phyloP scores from a whole-genome alignment of 2,329 filamentous ascomycete species.

The Thielaviopsis punctulata region DNA sequence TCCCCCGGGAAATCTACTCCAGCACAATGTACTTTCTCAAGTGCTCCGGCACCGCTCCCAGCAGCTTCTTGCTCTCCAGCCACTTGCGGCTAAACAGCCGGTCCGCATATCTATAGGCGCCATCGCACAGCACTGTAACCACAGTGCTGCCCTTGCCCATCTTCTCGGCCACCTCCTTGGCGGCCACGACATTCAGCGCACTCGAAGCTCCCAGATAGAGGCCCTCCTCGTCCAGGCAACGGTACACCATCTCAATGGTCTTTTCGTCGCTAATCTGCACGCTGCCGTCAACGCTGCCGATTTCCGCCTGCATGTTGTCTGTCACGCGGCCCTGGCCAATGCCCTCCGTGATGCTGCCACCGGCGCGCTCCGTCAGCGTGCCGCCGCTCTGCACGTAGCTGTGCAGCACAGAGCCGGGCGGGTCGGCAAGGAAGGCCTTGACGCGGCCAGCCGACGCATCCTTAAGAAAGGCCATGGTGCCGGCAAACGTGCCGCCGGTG shows the following conservation, averaged over 20 bases:
- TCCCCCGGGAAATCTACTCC: conserved; percentile 31
- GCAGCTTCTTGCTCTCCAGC: conserved; percentile 70
- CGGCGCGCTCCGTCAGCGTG: conserved; percentile 61
- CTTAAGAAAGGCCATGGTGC: conserved; percentile 78
- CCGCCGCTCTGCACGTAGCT: conserved; percentile 79
- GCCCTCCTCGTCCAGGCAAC: conserved; percentile 88
- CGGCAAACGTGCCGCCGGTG: conserved; percentile 80
- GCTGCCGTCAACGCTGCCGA: conserved; percentile 69
- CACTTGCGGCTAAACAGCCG: conserved; percentile 82
- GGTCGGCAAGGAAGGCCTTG: conserved; percentile 81
- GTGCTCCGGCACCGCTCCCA: conserved; percentile 65
- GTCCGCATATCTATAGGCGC: conserved; percentile 94
- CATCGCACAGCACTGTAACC: conserved; percentile 86
- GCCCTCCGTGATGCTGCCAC: conserved; percentile 88
- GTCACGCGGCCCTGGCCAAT: conserved; percentile 94
- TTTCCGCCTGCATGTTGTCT: conserved; percentile 78
- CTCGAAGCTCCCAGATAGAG: conserved; percentile 90
- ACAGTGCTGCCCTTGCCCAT: conserved; percentile 78
- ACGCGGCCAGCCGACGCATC: conserved; percentile 60
- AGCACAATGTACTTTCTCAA: conserved; percentile 89
- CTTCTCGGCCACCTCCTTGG: conserved; percentile 82
- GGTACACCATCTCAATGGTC: conserved; percentile 94
- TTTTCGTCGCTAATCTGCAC: conserved; percentile 79
- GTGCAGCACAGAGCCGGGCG: conserved; percentile 82
- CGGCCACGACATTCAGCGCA: conserved; percentile 85